Conservation (phyloP, 495 filamentous ascomycete species). For the Penicilliopsis zonata region DNA sequence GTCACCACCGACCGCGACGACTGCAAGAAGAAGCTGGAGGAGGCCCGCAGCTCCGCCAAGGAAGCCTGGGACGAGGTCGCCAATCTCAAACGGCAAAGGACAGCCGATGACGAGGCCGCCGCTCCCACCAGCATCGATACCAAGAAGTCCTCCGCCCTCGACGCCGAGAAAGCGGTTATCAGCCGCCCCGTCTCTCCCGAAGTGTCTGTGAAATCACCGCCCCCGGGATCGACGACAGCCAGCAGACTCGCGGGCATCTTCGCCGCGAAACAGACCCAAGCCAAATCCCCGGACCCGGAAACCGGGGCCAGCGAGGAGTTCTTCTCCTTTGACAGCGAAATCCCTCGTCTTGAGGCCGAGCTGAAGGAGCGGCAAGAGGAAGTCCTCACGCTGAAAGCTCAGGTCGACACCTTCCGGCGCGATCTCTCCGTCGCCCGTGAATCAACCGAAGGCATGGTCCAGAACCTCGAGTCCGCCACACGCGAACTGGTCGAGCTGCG, state of each 20-base stretch:
- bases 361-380: slow-evolving; percentile 52
- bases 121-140: too few species aligned
- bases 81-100: slow-evolving; percentile 36
- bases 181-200: slow-evolving; percentile 9
- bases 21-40: slow-evolving; percentile 61
- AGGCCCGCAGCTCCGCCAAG: slow-evolving; percentile 52
- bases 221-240: slow-evolving; percentile 9
- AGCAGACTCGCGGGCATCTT: slow-evolving; percentile 18
- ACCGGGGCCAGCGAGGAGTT: slow-evolving; percentile 56
- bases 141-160: slow-evolving; percentile 2
- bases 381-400: slow-evolving; percentile 49
- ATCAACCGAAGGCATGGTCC: slow-evolving; percentile 51
- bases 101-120: slow-evolving; percentile 10
- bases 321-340: slow-evolving; percentile 76
- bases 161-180: slow-evolving; percentile 12
- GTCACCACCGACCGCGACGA: slow-evolving; percentile 71
- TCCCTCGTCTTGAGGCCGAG: slow-evolving; percentile 52
- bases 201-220: slow-evolving; percentile 10
- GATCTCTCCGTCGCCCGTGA: slow-evolving; percentile 48
- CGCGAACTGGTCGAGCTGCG: slow-evolving; percentile 44
- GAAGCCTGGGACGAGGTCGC: slow-evolving; percentile 40
- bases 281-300: slow-evolving; percentile 17
- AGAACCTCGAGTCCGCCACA: slow-evolving; percentile 47
- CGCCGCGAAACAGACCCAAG: slow-evolving; percentile 32
- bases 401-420: slow-evolving; percentile 42